These are phyloP conservation scores for Silene noctiflora DNA, from an alignment of 179 eudicot genomes.

Conservation along the genomic window DNA sequence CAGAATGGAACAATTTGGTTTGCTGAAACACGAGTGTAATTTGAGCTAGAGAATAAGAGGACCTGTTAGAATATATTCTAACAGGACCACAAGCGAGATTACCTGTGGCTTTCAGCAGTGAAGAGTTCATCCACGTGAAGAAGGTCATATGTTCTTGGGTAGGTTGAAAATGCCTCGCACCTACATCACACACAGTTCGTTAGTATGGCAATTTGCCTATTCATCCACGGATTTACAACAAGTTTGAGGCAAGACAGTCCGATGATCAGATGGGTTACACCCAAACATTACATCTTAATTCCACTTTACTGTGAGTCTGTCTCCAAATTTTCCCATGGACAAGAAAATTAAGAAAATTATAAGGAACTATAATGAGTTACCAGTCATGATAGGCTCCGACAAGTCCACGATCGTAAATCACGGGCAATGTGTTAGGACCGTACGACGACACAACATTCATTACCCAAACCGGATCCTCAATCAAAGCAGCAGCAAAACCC, in stretches of 20 bases:
- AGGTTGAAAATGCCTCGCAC: constrained; percentile 93
- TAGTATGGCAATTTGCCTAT: not conserved
- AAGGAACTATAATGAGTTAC: constrained; percentile 30
- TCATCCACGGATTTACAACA: not conserved
- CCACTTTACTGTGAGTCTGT: not conserved
- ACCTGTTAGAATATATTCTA: too few relatives aligned
- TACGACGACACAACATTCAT: constrained; percentile 89
- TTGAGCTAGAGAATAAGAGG: not conserved
- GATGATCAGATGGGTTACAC: too few relatives aligned
- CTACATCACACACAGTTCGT: constrained; percentile 28
- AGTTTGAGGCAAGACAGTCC: not conserved
- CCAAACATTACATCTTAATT: not conserved
- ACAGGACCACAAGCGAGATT: constrained; percentile 9
- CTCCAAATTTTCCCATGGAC: not conserved
- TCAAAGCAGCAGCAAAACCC: constrained; percentile 67
- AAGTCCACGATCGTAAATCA: constrained; percentile 82
- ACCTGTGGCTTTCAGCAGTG: constrained; percentile 89
- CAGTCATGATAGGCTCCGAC: constrained; percentile 88
- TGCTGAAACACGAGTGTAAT: not conserved
- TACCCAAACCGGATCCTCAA: constrained; percentile 77
- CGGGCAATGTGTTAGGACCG: constrained; percentile 58
- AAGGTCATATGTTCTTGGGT: constrained; percentile 85
- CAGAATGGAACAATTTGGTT: not conserved
- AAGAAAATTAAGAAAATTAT: not conserved
- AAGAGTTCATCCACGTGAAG: constrained; percentile 73